Evolutionary conservation across 1,139 yeast genomes (phyloP).

Genomic region (Candida smagusa): DNA sequence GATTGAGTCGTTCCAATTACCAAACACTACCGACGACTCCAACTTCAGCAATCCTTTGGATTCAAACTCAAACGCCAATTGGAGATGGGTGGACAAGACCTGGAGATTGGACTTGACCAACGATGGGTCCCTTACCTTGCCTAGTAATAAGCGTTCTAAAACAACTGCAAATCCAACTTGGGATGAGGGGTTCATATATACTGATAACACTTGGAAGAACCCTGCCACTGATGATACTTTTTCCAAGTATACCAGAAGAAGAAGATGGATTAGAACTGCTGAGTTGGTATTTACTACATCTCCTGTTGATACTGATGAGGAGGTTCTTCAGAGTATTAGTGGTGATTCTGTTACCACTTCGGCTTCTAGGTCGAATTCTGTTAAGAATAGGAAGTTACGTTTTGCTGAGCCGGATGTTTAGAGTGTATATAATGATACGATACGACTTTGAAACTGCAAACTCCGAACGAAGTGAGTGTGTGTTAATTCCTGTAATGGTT

Average conservation of each 20-base stretch:
- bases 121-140: constrained; percentile 77
- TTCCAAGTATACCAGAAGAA: constrained; percentile 86
- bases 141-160: constrained; percentile 58
- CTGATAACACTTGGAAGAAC: constrained; percentile 91
- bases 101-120: constrained; percentile 90
- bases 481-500: too few relatives aligned
- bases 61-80: constrained; percentile 57
- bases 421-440: too few relatives aligned
- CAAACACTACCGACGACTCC: constrained; percentile 51
- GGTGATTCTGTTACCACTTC: constrained; percentile 5
- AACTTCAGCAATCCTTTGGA: constrained; percentile 29
- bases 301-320: constrained; percentile 7
- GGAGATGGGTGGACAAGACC: constrained; percentile 93
- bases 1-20: constrained; percentile 74
- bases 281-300: constrained; percentile 56
- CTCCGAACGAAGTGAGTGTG: too few relatives aligned
- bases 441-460: too few relatives aligned
- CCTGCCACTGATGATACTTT: constrained; percentile 87
- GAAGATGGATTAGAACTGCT: constrained; percentile 95
- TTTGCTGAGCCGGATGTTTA: constrained; percentile 14
- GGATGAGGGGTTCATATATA: constrained; percentile 85
- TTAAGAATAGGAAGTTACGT: constrained; percentile 36
- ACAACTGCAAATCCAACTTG: constrained; percentile 73
- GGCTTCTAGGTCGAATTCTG: constrained; percentile 10
- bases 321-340: constrained; percentile 2